Evolutionary conservation across 208 protist genomes (phyloP).

Genomic region (Crithidia brevicula): DNA sequence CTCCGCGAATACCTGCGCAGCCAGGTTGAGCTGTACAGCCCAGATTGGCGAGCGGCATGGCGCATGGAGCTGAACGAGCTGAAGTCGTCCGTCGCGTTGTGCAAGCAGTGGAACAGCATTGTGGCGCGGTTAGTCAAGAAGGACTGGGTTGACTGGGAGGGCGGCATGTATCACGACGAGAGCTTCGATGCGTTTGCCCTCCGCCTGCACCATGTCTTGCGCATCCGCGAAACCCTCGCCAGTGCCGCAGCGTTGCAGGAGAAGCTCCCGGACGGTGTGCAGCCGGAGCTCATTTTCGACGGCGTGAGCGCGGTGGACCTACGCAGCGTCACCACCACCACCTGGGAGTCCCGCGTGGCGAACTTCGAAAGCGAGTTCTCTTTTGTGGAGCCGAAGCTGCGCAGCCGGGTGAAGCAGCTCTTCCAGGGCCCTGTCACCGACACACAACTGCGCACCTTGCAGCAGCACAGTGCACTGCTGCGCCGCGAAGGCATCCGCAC

Average conservation of each 20-base stretch:
- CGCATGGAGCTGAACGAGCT: constrained; percentile 68
- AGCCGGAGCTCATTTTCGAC: constrained; percentile 82
- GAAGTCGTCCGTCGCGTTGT: constrained; percentile 55
- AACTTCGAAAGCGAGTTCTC: constrained; percentile 87
- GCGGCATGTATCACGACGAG: constrained; percentile 75
- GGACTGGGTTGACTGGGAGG: constrained; percentile 82
- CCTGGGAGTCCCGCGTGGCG: constrained; percentile 62
- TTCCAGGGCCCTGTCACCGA: constrained; percentile 39
- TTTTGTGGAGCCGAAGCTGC: constrained; percentile 78
- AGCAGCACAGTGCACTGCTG: constrained; percentile 63
- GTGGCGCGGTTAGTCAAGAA: constrained; percentile 44
- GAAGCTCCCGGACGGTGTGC: constrained; percentile 49
- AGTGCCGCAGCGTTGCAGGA: constrained; percentile 45
- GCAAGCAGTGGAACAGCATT: constrained; percentile 72
- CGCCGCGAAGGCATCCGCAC: constrained; percentile 54
- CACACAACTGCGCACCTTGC: constrained; percentile 47
- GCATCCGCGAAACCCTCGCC: constrained; percentile 69
- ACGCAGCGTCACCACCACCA: constrained; percentile 32
- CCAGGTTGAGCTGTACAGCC: constrained; percentile 70
- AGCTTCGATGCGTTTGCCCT: constrained; percentile 63
- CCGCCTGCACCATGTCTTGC: constrained; percentile 71
- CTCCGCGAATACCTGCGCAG: constrained; percentile 82
- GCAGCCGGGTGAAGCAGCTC: constrained; percentile 66
- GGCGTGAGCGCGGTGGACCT: constrained; percentile 69
- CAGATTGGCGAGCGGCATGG: constrained; percentile 84